These are phyloP conservation scores for Arthrobotrys iridis DNA, from an alignment of 2,329 filamentous ascomycete species.

Conservation along the genomic window DNA sequence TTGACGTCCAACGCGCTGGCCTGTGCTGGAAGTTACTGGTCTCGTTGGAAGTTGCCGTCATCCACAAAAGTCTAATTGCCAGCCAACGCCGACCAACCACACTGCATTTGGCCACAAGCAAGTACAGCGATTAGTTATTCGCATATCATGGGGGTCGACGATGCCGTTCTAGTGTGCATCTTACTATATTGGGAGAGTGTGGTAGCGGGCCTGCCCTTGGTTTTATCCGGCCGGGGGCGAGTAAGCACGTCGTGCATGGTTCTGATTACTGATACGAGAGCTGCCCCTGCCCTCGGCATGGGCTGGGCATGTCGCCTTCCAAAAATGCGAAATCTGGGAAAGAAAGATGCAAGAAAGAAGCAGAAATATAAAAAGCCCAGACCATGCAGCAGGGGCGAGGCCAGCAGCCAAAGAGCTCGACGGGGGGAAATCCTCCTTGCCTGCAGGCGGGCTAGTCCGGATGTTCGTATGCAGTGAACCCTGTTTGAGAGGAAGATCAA, in stretches of 20 bases:
- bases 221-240: slow-evolving; percentile 5
- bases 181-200: slow-evolving; percentile 28
- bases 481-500: not conserved
- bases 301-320: slow-evolving; percentile 24
- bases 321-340: slow-evolving; percentile 2
- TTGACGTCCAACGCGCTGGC: slow-evolving; percentile 3
- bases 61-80: not conserved
- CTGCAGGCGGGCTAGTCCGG: not conserved
- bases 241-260: slow-evolving; percentile 1
- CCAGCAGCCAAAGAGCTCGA: slow-evolving; percentile 17
- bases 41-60: slow-evolving; percentile 1
- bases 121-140: slow-evolving; percentile 30
- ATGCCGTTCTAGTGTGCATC: not conserved
- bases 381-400: not conserved
- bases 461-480: not conserved
- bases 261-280: slow-evolving; percentile 32
- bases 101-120: slow-evolving; percentile 4
- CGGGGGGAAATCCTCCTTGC: not conserved
- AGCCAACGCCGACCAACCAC: not conserved
- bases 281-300: slow-evolving; percentile 7
- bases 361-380: slow-evolving; percentile 31
- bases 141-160: not conserved
- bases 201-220: slow-evolving; percentile 13
- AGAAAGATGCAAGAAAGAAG: not conserved
- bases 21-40: no score